Evolutionary conservation across 495 filamentous ascomycete species (phyloP).

Genomic region (Penicillium paxilli): DNA sequence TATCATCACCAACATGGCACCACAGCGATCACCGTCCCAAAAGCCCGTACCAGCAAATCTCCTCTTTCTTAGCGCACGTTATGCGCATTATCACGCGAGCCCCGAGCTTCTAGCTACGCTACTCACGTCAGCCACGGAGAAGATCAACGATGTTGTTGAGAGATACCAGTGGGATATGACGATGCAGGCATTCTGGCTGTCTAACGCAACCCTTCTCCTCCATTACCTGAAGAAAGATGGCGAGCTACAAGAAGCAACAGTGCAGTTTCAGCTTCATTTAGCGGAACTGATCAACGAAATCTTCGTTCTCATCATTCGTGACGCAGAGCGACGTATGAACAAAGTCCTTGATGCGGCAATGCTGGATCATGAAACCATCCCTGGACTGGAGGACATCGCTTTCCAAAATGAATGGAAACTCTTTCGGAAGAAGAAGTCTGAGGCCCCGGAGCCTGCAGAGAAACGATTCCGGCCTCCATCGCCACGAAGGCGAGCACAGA

Average conservation of each 20-base stretch:
- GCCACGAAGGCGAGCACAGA: constrained; percentile 88
- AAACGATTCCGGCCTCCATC: constrained; percentile 92
- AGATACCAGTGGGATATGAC: constrained; percentile 99
- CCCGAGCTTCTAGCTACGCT: constrained; percentile 78
- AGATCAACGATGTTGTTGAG: constrained; percentile 95
- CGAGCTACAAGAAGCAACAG: constrained; percentile 77
- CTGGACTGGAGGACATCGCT: constrained; percentile 90
- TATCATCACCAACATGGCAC: constrained; percentile 97
- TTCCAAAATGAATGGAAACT: constrained; percentile 99
- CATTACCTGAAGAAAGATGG: constrained; percentile 96
- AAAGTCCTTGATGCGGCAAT: constrained; percentile 90
- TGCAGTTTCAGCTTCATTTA: constrained; percentile 88
- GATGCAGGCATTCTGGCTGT: constrained; percentile 97
- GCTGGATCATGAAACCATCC: constrained; percentile 98
- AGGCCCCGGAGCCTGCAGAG: constrained; percentile 79
- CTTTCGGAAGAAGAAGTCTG: constrained; percentile 88
- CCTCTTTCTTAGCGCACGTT: constrained; percentile 91
- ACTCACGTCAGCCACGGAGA: constrained; percentile 85
- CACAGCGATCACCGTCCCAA: constrained; percentile 90
- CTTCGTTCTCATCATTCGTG: constrained; percentile 96
- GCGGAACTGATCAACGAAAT: constrained; percentile 98
- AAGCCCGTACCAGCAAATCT: constrained; percentile 98
- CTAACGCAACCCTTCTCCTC: constrained; percentile 90
- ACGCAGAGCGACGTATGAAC: constrained; percentile 97
- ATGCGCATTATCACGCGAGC: constrained; percentile 95